These are phyloP conservation scores for Mortierella sp. DNA, from an alignment of 371 early-diverging fungal species.

Conservation along the genomic window DNA sequence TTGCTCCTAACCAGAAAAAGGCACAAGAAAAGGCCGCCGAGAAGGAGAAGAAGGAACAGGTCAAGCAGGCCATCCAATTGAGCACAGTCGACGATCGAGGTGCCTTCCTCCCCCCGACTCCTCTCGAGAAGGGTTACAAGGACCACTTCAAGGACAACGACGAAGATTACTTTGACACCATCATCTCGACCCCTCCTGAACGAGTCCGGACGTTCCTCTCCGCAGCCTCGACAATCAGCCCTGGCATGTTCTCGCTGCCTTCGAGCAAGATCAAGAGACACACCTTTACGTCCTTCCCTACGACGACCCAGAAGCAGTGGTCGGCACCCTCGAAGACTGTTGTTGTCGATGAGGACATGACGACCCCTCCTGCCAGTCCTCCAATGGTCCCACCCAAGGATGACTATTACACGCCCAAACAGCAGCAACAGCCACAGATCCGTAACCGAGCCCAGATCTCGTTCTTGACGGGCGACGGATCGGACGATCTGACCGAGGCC, in stretches of 20 bases:
- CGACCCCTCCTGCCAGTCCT: background rate
- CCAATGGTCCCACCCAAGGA: conserved; percentile 38
- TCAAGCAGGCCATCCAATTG: conserved; percentile 44
- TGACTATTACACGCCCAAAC: conserved; percentile 7
- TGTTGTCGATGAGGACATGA: conserved; percentile 12
- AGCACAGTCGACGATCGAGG: conserved; percentile 34
- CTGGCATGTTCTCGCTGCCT: conserved; percentile 44
- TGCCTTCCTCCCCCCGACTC: conserved; percentile 37
- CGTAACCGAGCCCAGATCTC: conserved; percentile 29
- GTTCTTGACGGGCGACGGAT: conserved; percentile 15
- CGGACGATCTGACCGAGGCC: conserved; percentile 36
- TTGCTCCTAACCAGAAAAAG: conserved; percentile 27
- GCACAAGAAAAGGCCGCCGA: conserved; percentile 32
- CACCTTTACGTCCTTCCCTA: conserved; percentile 25
- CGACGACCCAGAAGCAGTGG: background rate
- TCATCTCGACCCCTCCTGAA: conserved; percentile 44
- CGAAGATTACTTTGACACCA: conserved; percentile 41
- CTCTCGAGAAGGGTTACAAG: conserved; percentile 43
- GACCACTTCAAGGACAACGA: conserved; percentile 50
- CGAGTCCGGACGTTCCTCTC: conserved; percentile 46
- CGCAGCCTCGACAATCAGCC: conserved; percentile 40
- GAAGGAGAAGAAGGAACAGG: conserved; percentile 39
- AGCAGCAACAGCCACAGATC: conserved; percentile 11
- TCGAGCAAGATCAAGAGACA: conserved; percentile 50
- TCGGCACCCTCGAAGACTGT: background rate